phyloP scores from a whole-genome alignment of 2,329 filamentous ascomycete genomes.

The Fusarium marasasianum region DNA sequence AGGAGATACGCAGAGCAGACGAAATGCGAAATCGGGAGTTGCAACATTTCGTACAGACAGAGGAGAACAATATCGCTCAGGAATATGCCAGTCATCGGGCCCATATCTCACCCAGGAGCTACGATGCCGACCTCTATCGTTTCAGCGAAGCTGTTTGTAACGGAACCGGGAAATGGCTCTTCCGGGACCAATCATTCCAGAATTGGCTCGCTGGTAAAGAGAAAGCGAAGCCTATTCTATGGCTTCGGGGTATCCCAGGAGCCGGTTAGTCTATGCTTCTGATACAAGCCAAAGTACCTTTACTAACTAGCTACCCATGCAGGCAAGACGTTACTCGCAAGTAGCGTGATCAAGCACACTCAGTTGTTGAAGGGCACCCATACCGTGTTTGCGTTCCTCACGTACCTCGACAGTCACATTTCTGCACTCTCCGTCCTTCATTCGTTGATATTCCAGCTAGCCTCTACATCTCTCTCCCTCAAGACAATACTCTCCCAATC shows the following conservation, averaged over 20 bases:
- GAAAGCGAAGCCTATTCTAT: background rate
- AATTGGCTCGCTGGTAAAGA: background rate
- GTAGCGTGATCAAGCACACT: background rate
- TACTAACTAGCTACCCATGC: rapidly evolving
- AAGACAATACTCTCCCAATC: background rate
- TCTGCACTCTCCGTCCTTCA: background rate
- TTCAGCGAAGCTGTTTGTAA: background rate
- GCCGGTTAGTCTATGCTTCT: background rate
- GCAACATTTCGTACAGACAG: background rate
- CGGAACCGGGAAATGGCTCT: constrained; percentile 1
- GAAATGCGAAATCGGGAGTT: background rate
- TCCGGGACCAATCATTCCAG: background rate
- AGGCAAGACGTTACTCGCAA: background rate
- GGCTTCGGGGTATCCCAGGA: background rate
- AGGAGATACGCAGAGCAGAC: background rate
- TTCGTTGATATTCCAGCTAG: background rate
- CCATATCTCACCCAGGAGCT: background rate
- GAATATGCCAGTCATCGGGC: background rate
- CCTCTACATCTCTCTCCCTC: background rate
- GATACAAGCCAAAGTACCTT: rapidly evolving
- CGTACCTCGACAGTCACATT: background rate
- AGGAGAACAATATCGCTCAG: background rate
- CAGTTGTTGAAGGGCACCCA: background rate
- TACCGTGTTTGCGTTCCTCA: background rate
- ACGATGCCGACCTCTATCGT: background rate